Evolutionary conservation across 306 rosid genomes (phyloP).

Genomic region (Vigna radiata): DNA sequence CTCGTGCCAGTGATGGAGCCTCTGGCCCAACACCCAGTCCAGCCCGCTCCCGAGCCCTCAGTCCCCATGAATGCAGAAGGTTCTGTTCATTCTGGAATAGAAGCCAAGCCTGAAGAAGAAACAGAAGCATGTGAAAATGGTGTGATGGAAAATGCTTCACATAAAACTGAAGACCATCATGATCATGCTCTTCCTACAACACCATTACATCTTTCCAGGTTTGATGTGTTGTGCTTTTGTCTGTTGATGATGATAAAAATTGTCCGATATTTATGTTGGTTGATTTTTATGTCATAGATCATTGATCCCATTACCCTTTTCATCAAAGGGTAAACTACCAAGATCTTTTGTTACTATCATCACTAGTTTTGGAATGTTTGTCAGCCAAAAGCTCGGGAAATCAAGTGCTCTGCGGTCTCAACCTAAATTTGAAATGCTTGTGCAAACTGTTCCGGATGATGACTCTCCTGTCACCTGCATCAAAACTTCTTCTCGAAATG

Average conservation of each 20-base stretch:
- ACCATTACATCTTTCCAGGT: constrained; percentile 75
- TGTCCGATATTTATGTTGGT: constrained; percentile 21
- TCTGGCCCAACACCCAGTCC: constrained; percentile 50
- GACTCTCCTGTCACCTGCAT: constrained; percentile 62
- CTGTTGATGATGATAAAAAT: constrained; percentile 23
- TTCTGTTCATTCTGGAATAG: constrained; percentile 54
- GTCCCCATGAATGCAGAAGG: constrained; percentile 44
- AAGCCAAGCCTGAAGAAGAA: constrained; percentile 75
- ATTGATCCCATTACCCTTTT: constrained; percentile 64
- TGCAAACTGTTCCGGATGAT: constrained; percentile 56
- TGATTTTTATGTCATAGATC: constrained; percentile 50
- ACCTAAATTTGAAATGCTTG: constrained; percentile 55
- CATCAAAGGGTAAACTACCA: constrained; percentile 72
- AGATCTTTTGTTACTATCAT: constrained; percentile 66
- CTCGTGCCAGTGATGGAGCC: constrained; percentile 53
- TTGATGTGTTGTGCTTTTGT: constrained; percentile 36
- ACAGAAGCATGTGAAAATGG: constrained; percentile 62
- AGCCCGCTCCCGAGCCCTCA: constrained; percentile 44
- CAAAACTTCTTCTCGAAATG: constrained; percentile 79
- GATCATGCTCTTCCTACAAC: constrained; percentile 62
- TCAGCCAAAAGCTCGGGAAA: constrained; percentile 62
- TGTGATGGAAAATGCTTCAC: constrained; percentile 52
- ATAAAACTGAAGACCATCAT: constrained; percentile 61
- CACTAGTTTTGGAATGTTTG: constrained; percentile 58
- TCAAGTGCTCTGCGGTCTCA: constrained; percentile 56